phyloP scores from a whole-genome alignment of 2,329 filamentous ascomycete species.

The Phoma herbarum region DNA sequence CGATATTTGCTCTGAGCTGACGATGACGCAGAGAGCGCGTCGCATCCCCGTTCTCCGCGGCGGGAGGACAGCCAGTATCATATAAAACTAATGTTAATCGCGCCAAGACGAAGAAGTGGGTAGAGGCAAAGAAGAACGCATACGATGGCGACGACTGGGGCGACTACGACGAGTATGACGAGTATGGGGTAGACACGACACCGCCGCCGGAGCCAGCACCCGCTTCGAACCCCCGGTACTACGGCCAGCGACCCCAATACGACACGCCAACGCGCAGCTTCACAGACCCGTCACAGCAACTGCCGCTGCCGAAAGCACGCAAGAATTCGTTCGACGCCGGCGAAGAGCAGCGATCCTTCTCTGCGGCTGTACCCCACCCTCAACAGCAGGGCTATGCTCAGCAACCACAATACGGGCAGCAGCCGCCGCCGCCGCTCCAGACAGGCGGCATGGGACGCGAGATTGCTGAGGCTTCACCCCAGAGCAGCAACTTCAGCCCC shows the following conservation, averaged over 20 bases:
- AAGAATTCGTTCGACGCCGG: constrained; percentile 64
- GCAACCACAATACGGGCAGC: constrained; percentile 17
- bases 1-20: constrained; percentile 18
- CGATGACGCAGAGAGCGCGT: constrained; percentile 38
- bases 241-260: constrained; percentile 39
- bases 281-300: constrained; percentile 52
- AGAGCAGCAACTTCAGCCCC: constrained; percentile 61
- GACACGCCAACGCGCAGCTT: constrained; percentile 48
- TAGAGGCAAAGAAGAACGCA: constrained; percentile 82
- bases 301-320: constrained; percentile 39
- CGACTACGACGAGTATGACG: constrained; percentile 66
- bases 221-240: constrained; percentile 56
- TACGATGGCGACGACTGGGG: constrained; percentile 98
- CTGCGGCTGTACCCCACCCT: constrained; percentile 40
- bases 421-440: constrained; percentile 30
- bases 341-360: constrained; percentile 63
- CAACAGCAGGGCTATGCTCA: constrained; percentile 27
- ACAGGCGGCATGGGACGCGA: constrained; percentile 43
- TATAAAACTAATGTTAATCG: constrained; percentile 90
- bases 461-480: constrained; percentile 47
- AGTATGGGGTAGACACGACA: constrained; percentile 61
- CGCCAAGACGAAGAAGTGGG: constrained; percentile 93
- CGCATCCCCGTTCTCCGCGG: constrained; percentile 37
- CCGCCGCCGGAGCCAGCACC: constrained; percentile 52
- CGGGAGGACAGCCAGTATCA: constrained; percentile 56